These are phyloP conservation scores for Tylopilus felleus DNA, from an alignment of 768 basidiomycete genomes.

Conservation along the genomic window DNA sequence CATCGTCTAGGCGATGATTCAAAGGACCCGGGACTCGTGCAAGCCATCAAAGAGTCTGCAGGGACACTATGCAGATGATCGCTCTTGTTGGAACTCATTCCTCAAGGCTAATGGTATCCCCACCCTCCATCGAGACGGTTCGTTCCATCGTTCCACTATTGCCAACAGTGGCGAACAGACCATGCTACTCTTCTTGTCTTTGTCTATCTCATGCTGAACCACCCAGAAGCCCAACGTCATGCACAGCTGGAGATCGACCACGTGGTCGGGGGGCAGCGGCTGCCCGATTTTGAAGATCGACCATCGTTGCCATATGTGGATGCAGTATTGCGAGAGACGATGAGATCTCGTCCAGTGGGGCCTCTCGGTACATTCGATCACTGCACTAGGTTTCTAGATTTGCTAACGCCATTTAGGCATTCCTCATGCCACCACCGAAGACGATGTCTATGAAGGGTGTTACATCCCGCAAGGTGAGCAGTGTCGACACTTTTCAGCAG, in stretches of 20 bases:
- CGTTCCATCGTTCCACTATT: no score
- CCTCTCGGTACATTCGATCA: conserved; percentile 21
- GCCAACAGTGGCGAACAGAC: not conserved
- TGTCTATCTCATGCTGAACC: conserved; percentile 30
- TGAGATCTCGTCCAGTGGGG: conserved; percentile 28
- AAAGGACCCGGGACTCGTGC: not conserved
- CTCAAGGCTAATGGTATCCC: no score
- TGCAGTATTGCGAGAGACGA: conserved; percentile 32
- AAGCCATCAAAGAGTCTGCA: not conserved
- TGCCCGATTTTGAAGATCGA: conserved; percentile 32
- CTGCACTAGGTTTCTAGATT: conserved; percentile 25
- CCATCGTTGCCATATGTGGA: conserved; percentile 31
- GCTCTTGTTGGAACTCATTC: no score
- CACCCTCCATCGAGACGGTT: no score
- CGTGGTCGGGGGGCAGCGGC: conserved; percentile 26
- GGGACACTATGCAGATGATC: not conserved
- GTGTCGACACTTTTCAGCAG: no score
- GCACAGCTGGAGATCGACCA: conserved; percentile 34
- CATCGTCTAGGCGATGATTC: conserved; percentile 6
- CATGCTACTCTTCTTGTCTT: conserved; percentile 15
- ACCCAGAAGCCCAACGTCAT: no score
- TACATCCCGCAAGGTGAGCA: no score
- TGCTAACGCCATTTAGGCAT: no score
- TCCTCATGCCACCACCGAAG: no score
- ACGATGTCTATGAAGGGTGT: no score